These are phyloP conservation scores for Hypericum androsaemum DNA, from an alignment of 345 rosid species.

Conservation along the genomic window DNA sequence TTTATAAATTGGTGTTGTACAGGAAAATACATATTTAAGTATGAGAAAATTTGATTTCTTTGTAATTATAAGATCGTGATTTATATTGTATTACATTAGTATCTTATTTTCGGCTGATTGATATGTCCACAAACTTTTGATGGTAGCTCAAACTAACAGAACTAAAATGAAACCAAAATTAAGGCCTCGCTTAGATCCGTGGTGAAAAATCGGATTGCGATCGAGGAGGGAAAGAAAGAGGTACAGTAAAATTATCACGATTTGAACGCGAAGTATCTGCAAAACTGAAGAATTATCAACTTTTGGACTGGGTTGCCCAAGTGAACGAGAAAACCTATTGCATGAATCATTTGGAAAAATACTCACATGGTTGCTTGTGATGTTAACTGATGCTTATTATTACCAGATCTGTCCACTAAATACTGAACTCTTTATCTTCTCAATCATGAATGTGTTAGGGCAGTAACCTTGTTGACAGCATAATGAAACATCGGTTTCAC, in stretches of 20 bases:
- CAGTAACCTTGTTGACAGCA: background rate
- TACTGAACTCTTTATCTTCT: slow-evolving; percentile 50
- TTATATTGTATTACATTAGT: too few relatives aligned
- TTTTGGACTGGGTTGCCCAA: slow-evolving; percentile 46
- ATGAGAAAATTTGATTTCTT: too few relatives aligned
- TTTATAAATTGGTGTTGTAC: too few relatives aligned
- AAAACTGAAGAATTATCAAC: slow-evolving; percentile 61
- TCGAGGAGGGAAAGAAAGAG: background rate
- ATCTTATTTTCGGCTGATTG: too few relatives aligned
- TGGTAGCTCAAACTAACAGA: too few relatives aligned
- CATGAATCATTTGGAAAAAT: slow-evolving; percentile 60
- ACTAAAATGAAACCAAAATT: too few relatives aligned
- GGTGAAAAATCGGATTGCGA: too few relatives aligned
- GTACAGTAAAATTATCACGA: slow-evolving; percentile 2
- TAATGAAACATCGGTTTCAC: slow-evolving; percentile 10
- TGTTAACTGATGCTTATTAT: slow-evolving; percentile 15
- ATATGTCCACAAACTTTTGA: too few relatives aligned
- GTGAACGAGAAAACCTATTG: slow-evolving; percentile 62
- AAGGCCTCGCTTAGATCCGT: too few relatives aligned
- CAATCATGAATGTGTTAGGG: background rate
- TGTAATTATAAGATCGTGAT: too few relatives aligned
- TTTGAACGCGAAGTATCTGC: slow-evolving; percentile 31
- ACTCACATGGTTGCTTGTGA: slow-evolving; percentile 39
- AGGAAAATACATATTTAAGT: too few relatives aligned
- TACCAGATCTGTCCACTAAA: slow-evolving; percentile 17